Conservation (phyloP, 2,329 filamentous ascomycete species). For the Monosporascus ibericus region DNA sequence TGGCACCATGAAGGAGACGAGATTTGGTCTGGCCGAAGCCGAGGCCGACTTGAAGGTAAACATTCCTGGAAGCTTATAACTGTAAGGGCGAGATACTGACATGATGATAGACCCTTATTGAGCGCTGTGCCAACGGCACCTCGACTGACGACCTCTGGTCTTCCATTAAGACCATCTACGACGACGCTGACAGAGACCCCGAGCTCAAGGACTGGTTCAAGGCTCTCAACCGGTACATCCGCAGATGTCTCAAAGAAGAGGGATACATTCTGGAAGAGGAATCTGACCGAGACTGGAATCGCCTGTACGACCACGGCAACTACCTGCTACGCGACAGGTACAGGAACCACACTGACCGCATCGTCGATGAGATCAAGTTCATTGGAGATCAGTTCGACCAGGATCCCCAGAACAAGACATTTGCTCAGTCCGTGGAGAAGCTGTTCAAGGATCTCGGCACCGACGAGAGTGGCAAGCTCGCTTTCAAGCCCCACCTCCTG, state of each 20-base stretch:
- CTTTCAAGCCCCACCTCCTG: conserved; percentile 87
- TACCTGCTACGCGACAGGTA: conserved; percentile 88
- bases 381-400: conserved; percentile 82
- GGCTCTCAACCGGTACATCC: conserved; percentile 68
- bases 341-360: conserved; percentile 73
- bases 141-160: conserved; percentile 82
- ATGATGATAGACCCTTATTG: conserved; percentile 67
- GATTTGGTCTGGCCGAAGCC: conserved; percentile 60
- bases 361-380: conserved; percentile 88
- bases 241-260: conserved; percentile 78
- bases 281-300: conserved; percentile 76
- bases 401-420: conserved; percentile 79
- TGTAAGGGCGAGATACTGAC: conserved; percentile 23
- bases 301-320: conserved; percentile 76
- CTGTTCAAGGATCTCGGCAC: conserved; percentile 85
- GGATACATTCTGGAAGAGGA: conserved; percentile 83
- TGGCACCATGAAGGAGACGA: conserved; percentile 67
- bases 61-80: background rate
- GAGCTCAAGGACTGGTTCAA: conserved; percentile 90
- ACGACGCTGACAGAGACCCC: conserved; percentile 76
- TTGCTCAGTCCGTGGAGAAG: conserved; percentile 70
- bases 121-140: conserved; percentile 93
- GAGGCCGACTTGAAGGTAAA: conserved; percentile 72
- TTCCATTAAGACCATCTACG: conserved; percentile 78
- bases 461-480: conserved; percentile 74